A percentile compares a stretch with the other conserved stretches of the same genome.
phyloP scores from a whole-genome alignment of 225 moss, liverwort and hornwort genomes.

The Climacium dendroides region DNA sequence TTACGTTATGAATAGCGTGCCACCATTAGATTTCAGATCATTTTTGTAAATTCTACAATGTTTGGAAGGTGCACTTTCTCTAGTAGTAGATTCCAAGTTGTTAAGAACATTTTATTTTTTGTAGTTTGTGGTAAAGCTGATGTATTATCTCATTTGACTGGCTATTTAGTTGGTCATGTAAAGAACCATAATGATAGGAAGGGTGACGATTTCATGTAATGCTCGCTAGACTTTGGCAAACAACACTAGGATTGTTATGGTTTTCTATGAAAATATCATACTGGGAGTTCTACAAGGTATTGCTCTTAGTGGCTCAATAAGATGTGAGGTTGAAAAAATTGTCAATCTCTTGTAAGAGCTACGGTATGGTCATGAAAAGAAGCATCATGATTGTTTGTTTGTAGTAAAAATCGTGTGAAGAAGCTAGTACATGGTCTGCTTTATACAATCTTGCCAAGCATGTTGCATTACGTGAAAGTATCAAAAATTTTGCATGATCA shows the following conservation, averaged over 20 bases:
- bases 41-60: not conserved
- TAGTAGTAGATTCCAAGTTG: too few relatives aligned
- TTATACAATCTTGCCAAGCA: not conserved
- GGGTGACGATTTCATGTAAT: not conserved
- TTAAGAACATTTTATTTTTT: not conserved
- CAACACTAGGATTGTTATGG: not conserved
- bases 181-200: not conserved
- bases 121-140: not conserved
- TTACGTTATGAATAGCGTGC: not conserved
- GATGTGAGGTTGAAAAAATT: not conserved
- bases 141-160: not conserved
- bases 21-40: not conserved
- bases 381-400: not conserved
- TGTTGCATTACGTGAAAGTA: not conserved
- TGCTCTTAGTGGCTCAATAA: not conserved
- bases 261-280: not conserved
- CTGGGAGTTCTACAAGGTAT: not conserved
- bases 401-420: not conserved
- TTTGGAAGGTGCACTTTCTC: not conserved
- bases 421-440: not conserved
- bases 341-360: not conserved
- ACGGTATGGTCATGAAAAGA: not conserved
- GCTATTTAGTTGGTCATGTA: not conserved
- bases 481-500: not conserved
- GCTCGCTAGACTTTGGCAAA: not conserved